Evolutionary conservation across 441 rosid species (phyloP), one percentile per base, ranked within the genome.

Genomic region (Croton laevigatus): DNA sequence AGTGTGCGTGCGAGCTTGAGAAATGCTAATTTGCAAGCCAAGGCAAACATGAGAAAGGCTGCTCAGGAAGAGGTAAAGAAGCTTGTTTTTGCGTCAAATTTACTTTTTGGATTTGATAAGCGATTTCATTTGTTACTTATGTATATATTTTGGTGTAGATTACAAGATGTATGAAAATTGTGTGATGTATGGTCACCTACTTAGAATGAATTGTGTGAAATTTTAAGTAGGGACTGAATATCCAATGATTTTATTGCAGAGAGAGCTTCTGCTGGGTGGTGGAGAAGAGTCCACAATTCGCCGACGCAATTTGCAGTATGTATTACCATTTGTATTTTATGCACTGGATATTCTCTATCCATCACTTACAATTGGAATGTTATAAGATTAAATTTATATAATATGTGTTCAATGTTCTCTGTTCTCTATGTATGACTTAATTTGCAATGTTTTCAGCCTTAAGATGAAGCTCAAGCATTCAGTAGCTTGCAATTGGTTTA

Each of bases 211-310:
- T 32, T 7, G 38, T 40, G 5, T 49, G 12, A 48, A 13, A 16
- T 16, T 69, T 34, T 45, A 34, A 45, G 40, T 37, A 12, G 12
- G 40, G 14, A 66, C 9, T 71, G 53, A 62, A 42, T 37, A 70
- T 38, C 0, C 32, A 32, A 51, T 58, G 13, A 19, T 37, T 63
- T 40, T 55, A 22, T 80, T 83, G 72, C 69, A 93, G 98, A 94
- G 98, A 81, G 89, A 91, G 83, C 89, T 88, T 73, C 98, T 94
- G 70, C 82, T 94, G 61, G 97, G 98, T 36, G 96, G 98, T 16
- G 98, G 98, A 71, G 92, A 85, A 73, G 96, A 94, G 82, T 94
- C 97, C 59, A 94, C 97, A 8, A 81, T 85, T 72, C 94, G 94
- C 62, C 82, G 98, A 74, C 89, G 91, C 63, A 91, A 94, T 81